phyloP scores from a whole-genome alignment of 2,329 filamentous ascomycete species.

The Penicillium paneum region DNA sequence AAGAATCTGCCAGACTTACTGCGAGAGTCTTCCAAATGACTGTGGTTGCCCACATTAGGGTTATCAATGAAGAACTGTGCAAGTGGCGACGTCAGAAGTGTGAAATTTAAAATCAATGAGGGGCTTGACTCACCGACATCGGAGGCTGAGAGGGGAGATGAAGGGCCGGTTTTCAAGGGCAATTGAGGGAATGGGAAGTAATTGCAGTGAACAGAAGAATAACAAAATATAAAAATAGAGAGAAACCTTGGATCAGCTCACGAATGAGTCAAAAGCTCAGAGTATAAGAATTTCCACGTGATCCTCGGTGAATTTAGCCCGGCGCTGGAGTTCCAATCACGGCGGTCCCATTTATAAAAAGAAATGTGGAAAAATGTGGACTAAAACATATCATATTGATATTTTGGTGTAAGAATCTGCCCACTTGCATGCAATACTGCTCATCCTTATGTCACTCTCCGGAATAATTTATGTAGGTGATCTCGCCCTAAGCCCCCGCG shows the following conservation, averaged over 20 bases:
- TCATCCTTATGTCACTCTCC: neutral
- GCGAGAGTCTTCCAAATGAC: slow-evolving; percentile 75
- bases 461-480: neutral
- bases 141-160: neutral
- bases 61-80: slow-evolving; percentile 72
- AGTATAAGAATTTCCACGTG: slow-evolving; percentile 23
- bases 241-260: neutral
- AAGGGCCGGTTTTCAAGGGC: neutral
- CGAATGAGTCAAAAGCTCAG: slow-evolving; percentile 19
- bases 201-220: neutral
- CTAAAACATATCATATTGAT: neutral
- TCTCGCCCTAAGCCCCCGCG: neutral
- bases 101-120: slow-evolving; percentile 8
- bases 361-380: neutral
- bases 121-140: slow-evolving; percentile 36
- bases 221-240: neutral
- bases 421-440: neutral
- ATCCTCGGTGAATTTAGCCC: slow-evolving; percentile 24
- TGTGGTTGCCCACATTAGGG: slow-evolving; percentile 72
- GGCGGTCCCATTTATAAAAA: slow-evolving; percentile 11
- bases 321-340: slow-evolving; percentile 18
- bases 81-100: slow-evolving; percentile 11
- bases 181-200: slow-evolving; percentile 1
- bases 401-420: neutral
- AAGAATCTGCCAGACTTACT: slow-evolving; percentile 55